A percentile compares a stretch with the other conserved stretches of the same genome.
Conservation (phyloP, 2,329 filamentous ascomycete genomes). For the Aspergillus aculeatinus region DNA sequence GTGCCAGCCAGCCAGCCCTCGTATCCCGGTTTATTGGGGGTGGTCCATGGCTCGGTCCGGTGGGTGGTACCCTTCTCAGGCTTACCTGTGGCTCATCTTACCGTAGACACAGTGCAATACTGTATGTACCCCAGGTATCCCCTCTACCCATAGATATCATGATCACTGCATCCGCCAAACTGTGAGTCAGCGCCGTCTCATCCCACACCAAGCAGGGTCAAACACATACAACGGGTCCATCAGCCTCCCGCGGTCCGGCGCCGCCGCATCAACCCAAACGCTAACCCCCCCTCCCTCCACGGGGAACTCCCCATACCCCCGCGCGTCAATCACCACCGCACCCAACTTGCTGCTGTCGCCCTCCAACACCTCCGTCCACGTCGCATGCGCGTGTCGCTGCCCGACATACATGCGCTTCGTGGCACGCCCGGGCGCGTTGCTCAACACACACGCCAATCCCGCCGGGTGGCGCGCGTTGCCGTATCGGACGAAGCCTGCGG, state of each 20-base stretch:
- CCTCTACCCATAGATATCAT: neutral
- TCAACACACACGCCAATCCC: slow-evolving; percentile 59
- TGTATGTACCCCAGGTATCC: no score
- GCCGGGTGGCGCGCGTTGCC: slow-evolving; percentile 52
- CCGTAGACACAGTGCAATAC: no score
- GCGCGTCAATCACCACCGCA: slow-evolving; percentile 57
- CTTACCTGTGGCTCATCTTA: no score
- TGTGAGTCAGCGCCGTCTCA: neutral
- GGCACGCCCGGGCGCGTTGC: slow-evolving; percentile 46
- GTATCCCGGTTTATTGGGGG: no score
- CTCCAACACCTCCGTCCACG: slow-evolving; percentile 62
- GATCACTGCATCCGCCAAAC: neutral
- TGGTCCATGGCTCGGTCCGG: no score
- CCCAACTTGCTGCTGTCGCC: slow-evolving; percentile 43
- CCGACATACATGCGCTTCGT: slow-evolving; percentile 64
- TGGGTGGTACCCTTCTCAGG: no score
- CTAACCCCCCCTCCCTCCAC: slow-evolving; percentile 55
- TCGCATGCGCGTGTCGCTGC: slow-evolving; percentile 55
- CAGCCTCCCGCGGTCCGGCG: slow-evolving; percentile 22
- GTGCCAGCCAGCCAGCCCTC: no score
- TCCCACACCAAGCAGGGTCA: neutral
- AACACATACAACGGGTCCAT: slow-evolving; percentile 8
- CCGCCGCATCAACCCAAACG: slow-evolving; percentile 61
- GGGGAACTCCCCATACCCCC: slow-evolving; percentile 60
- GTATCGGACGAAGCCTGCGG: slow-evolving; percentile 49